Evolutionary conservation across 2,329 filamentous ascomycete species (phyloP), one percentile per base, ranked within the genome.

Genomic region (Verticillium longisporum): DNA sequence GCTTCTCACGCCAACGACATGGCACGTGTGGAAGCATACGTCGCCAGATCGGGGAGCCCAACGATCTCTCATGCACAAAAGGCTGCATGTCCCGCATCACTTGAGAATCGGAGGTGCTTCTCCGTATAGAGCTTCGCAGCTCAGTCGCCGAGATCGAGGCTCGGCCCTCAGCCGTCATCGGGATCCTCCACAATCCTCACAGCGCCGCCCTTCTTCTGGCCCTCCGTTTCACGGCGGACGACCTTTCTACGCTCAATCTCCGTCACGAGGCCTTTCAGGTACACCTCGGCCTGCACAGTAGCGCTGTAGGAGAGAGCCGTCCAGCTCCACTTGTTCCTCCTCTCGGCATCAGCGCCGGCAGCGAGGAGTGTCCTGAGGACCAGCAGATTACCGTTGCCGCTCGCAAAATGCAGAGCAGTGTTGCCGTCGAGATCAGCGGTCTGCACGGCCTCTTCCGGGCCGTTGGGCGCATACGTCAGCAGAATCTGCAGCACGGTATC

Each of bases 341-440:
- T 85, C 60, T 88, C 81, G 0, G 90, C 84, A 66, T 92, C 88
- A 0, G 92, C 91, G 11, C 92, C 92, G 0, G 90, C 90, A 3
- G 89, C 87, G 13, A 96, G 80, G 59, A 96, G 78, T 38, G 92
- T 89, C 54, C 92, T 81, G 60, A 96, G 76, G 0, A 91, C 89
- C 60, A 92, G 85, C 55, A 96, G 74, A 67, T 94, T 89, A 1
- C 92, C 92, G 68, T 90, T 90, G 55, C 89, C 89, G 68, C 87
- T 91, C 13, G 92, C 92, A 75, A 95, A 92, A 75, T 96, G 92
- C 54, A 96, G 78, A 0, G 91, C 90, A 2, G 91, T 96, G 71
- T 96, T 95, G n/a, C 92, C 92, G 61, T 89, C 83, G 1, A 80
- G 69, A 69, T 96, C 92, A 4, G 80, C 78, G 34, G 81, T 77